Percentiles rank a stretch among this genome's conserved stretches.
Evolutionary conservation across 139 green algal species (phyloP).

Genomic region (Micractinium conductrix): DNA sequence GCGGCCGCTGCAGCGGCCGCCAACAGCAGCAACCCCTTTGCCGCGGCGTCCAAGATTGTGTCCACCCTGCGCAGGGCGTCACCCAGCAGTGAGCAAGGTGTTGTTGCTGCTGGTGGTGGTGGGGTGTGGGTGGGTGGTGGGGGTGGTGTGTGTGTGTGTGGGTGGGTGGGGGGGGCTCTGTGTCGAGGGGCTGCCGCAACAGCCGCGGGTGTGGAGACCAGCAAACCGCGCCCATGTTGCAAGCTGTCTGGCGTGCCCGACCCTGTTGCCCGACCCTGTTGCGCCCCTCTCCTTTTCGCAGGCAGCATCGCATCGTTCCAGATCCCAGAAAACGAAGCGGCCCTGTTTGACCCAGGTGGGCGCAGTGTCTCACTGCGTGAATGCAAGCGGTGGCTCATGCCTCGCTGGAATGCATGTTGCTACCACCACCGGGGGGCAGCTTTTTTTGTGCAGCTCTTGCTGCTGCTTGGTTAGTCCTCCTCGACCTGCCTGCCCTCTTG

Average conservation of each 20-base stretch:
- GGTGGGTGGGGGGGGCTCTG: background rate
- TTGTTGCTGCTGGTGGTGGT: background rate
- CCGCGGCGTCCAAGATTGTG: conserved; percentile 12
- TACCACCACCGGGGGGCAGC: too few relatives aligned
- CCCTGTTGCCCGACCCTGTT: too few relatives aligned
- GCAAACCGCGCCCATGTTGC: too few relatives aligned
- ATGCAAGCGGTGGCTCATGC: too few relatives aligned
- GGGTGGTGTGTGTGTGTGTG: background rate
- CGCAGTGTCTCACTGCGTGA: too few relatives aligned
- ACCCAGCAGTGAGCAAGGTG: background rate
- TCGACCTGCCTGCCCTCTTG: background rate
- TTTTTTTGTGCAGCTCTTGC: too few relatives aligned
- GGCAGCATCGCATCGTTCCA: conserved; percentile 8
- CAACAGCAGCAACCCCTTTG: conserved; percentile 24
- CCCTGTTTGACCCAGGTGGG: background rate
- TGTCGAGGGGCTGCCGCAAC: too few relatives aligned
- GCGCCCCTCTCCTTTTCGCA: background rate
- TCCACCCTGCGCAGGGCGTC: background rate
- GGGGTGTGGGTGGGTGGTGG: background rate
- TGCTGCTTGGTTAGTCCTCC: background rate
- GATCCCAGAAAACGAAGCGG: background rate
- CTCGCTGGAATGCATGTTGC: too few relatives aligned
- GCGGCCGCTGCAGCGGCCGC: too few relatives aligned
- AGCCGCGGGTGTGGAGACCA: too few relatives aligned
- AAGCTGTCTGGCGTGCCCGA: too few relatives aligned